Conservation (phyloP, 139 green algal genomes). For the Nannochloris sp. region DNA sequence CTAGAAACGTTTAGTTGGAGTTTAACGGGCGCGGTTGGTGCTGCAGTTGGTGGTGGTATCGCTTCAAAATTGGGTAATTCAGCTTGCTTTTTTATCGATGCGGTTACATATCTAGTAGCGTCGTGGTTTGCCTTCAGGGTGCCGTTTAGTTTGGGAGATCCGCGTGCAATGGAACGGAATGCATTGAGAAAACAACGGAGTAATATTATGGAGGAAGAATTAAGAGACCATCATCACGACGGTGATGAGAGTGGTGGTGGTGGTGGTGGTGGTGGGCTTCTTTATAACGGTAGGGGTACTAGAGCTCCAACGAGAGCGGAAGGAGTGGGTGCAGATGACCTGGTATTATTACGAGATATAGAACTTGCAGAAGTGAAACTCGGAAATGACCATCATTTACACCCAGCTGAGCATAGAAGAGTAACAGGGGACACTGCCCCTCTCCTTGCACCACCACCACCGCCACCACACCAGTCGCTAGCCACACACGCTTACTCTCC, state of each 20-base stretch:
- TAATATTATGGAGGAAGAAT: background rate
- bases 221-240: background rate
- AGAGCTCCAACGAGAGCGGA: no score
- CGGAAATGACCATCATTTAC: background rate
- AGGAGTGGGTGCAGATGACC: no score
- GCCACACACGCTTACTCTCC: no score
- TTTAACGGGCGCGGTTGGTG: constrained; percentile 33
- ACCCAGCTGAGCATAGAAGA: background rate
- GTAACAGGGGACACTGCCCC: background rate
- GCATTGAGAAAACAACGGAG: background rate
- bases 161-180: background rate
- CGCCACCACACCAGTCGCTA: no score
- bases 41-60: constrained; percentile 25
- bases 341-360: no score
- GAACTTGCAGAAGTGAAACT: background rate
- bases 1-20: constrained; percentile 40
- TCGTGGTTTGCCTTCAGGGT: constrained; percentile 20
- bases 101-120: constrained; percentile 25
- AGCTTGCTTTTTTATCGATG: constrained; percentile 39
- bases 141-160: constrained; percentile 7
- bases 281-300: no score
- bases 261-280: background rate
- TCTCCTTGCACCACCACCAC: background rate
- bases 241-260: background rate
- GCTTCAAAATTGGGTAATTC: constrained; percentile 23